A percentile compares a stretch with the other conserved stretches of the same genome.
Conservation (phyloP, 2,329 filamentous ascomycete species). For the Exophiala oligosperma region DNA sequence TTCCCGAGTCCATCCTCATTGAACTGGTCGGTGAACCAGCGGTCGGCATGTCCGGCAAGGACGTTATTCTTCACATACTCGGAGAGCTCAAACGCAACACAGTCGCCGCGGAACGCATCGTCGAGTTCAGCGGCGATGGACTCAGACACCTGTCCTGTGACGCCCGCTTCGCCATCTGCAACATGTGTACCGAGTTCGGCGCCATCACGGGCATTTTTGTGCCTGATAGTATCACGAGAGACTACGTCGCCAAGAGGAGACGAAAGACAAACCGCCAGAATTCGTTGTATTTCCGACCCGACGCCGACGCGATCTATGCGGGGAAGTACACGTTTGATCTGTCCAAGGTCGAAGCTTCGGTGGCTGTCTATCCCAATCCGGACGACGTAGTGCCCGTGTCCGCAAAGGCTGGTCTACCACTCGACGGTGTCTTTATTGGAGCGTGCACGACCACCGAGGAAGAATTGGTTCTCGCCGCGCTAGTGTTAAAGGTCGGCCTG, state of each 20-base stretch:
- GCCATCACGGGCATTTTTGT: conserved; percentile 46
- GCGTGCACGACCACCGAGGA: conserved; percentile 51
- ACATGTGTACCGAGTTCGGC: conserved; percentile 51
- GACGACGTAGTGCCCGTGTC: conserved; percentile 46
- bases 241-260: conserved; percentile 38
- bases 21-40: conserved; percentile 39
- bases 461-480: conserved; percentile 44
- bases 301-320: conserved; percentile 41
- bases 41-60: conserved; percentile 46
- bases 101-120: conserved; percentile 45
- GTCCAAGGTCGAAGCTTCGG: conserved; percentile 37
- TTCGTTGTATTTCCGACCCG: conserved; percentile 42
- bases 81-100: conserved; percentile 48
- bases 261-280: conserved; percentile 36
- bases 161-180: conserved; percentile 49
- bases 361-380: conserved; percentile 45
- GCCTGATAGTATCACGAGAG: conserved; percentile 39
- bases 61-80: conserved; percentile 48
- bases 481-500: conserved; percentile 44
- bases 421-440: conserved; percentile 50
- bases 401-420: conserved; percentile 32
- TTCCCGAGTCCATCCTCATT: conserved; percentile 46
- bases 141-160: conserved; percentile 42
- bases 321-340: conserved; percentile 42
- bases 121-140: conserved; percentile 48